Conservation (phyloP, 2,329 filamentous ascomycete genomes). For the Plenodomus lindquistii region DNA sequence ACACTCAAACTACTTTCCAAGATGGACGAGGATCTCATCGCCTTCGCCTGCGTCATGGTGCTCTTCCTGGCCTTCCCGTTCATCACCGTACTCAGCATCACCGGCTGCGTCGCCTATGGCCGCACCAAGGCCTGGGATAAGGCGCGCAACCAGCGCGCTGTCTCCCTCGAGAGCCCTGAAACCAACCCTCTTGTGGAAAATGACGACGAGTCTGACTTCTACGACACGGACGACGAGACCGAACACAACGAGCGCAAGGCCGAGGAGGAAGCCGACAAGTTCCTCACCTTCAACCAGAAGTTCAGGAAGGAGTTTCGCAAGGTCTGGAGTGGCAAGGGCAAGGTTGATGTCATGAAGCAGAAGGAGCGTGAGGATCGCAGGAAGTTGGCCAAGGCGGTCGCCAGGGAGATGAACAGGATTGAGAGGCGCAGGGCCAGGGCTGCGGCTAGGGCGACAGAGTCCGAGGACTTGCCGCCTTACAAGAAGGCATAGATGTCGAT, state of each 20-base stretch:
- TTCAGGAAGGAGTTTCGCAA: constrained; percentile 36
- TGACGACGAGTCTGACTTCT: constrained; percentile 29
- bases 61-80: constrained; percentile 31
- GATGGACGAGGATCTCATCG: constrained; percentile 38
- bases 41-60: constrained; percentile 26
- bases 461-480: constrained; percentile 28
- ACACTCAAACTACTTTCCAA: not conserved
- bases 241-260: constrained; percentile 33
- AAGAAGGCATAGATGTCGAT: constrained; percentile 18
- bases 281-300: constrained; percentile 34
- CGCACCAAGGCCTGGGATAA: constrained; percentile 41
- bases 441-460: constrained; percentile 19
- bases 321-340: constrained; percentile 35
- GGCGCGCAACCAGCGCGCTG: constrained; percentile 25
- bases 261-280: constrained; percentile 32
- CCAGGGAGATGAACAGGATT: constrained; percentile 31
- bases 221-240: constrained; percentile 37
- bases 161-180: constrained; percentile 28
- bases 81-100: constrained; percentile 25
- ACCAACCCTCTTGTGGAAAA: constrained; percentile 17
- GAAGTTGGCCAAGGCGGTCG: constrained; percentile 38
- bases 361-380: constrained; percentile 37
- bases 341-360: constrained; percentile 29
- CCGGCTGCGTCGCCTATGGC: constrained; percentile 29
- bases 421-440: constrained; percentile 30